Percentiles rank a stretch among this genome's conserved stretches.
These are phyloP conservation scores for Amphichorda felina DNA, from an alignment of 2,329 filamentous ascomycete genomes.

Conservation along the genomic window DNA sequence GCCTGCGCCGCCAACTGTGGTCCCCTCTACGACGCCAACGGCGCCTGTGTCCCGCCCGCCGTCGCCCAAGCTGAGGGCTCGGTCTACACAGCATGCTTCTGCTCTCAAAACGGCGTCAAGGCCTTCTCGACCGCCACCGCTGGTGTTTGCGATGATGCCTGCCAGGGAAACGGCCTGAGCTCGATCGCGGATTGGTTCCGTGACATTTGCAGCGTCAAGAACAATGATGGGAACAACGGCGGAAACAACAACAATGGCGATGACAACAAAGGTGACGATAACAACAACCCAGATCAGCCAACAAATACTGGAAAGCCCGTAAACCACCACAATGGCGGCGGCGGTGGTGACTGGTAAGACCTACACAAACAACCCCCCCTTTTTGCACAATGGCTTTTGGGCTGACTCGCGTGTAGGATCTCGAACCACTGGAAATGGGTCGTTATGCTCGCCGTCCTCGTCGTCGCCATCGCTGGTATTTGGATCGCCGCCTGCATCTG, in stretches of 20 bases:
- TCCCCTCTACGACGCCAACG: constrained; percentile 57
- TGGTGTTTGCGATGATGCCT: constrained; percentile 51
- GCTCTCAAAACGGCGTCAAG: constrained; percentile 46
- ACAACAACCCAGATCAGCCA: constrained; percentile 1
- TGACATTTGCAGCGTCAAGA: constrained; percentile 44
- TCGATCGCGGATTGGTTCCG: constrained; percentile 62
- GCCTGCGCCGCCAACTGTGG: constrained; percentile 49
- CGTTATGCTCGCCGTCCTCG: constrained; percentile 65
- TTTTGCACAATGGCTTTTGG: background rate
- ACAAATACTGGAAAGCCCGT: constrained; percentile 6
- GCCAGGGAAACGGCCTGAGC: constrained; percentile 33
- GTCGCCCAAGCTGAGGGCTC: constrained; percentile 31
- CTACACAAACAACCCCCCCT: background rate
- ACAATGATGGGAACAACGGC: constrained; percentile 8
- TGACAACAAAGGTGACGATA: constrained; percentile 3
- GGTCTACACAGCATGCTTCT: constrained; percentile 63
- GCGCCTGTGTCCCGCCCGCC: constrained; percentile 53
- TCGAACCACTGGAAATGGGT: constrained; percentile 68
- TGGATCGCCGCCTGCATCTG: constrained; percentile 59
- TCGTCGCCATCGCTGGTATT: constrained; percentile 54
- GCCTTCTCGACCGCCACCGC: constrained; percentile 42
- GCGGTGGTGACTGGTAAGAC: constrained; percentile 35
- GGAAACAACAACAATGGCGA: constrained; percentile 4
- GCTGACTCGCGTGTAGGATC: constrained; percentile 35
- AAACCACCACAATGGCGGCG: constrained; percentile 6